Evolutionary conservation across 371 early-diverging fungal species (phyloP), one percentile per base, ranked within the genome.

Genomic region (Mucor racemosus): DNA sequence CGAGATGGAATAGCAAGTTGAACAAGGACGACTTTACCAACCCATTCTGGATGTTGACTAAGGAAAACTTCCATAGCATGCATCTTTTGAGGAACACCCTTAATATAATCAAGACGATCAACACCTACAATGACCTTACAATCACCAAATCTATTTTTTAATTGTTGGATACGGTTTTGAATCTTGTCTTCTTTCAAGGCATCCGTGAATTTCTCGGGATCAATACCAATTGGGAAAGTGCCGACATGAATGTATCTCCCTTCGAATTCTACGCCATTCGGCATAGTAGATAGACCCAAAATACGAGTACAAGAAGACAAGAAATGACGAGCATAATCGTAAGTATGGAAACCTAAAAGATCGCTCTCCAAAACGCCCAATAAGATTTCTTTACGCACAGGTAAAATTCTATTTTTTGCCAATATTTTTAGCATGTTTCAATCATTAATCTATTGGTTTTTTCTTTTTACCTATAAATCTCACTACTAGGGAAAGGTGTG

Each of bases 141-240:
- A 40, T 92, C 97, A 64, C 90, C 86, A 73, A 97, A 99, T 75
- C 91, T 90, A 62, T 88, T 84, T 76, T 94, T 89, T 15, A 98
- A 79, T 58, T 88, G 80, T 21, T 84, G 84, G 62, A 99, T 94
- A 53, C 94, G 89, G 33, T 85, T 65, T 64, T 84, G 76, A 66
- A 99, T 91, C n/a, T 82, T 72, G 10, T 79, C 72, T 1, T 90
- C 83, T 61, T 91, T 80, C 39, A 97, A 81, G 21, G 91, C 93
- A 65, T 94, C 90, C 7, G 86, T 80, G 72, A 99, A 99, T 76
- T 97, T 93, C 9, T 88, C 88, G 3, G 99, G 98, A 70, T 99
- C 99, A 62, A 99, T 99, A 35, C 99, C 99, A 62, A 99, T 99
- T 15, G 99, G 99, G 85, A 99, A 97, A 7, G 98, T 96, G 44